phyloP scores from a whole-genome alignment of 768 basidiomycete species.

The Thelephora aurantiotincta region DNA sequence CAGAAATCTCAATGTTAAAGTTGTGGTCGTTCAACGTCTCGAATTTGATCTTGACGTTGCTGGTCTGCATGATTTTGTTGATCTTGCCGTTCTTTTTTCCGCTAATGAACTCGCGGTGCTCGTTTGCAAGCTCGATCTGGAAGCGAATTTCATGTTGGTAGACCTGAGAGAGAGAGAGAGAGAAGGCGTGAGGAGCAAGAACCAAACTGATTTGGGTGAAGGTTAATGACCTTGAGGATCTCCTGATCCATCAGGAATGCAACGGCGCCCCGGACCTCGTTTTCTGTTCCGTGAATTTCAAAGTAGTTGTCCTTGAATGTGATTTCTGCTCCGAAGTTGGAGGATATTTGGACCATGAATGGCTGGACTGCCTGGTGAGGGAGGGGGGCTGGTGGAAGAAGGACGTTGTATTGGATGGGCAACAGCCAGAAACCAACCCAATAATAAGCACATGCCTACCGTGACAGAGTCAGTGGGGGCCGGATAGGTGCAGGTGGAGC shows the following conservation, averaged over 20 bases:
- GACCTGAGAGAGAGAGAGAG: slow-evolving; percentile 30
- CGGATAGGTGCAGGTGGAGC: slow-evolving; percentile 17
- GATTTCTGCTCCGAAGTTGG: slow-evolving; percentile 80
- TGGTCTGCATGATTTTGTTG: slow-evolving; percentile 98
- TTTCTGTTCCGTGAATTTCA: slow-evolving; percentile 89
- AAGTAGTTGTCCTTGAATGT: slow-evolving; percentile 98
- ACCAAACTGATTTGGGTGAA: not conserved
- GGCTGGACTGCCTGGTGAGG: slow-evolving; percentile 74
- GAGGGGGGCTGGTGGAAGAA: slow-evolving; percentile 70
- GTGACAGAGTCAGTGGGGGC: slow-evolving; percentile 5
- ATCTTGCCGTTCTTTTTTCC: slow-evolving; percentile 99
- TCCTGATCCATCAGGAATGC: slow-evolving; percentile 82
- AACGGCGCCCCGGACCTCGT: slow-evolving; percentile 79
- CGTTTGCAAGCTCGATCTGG: slow-evolving; percentile 94
- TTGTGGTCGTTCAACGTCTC: slow-evolving; percentile 97
- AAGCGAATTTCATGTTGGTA: slow-evolving; percentile 98
- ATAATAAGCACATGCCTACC: slow-evolving; percentile 86
- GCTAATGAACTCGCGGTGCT: slow-evolving; percentile 96
- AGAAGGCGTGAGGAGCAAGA: not conserved
- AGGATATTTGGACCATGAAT: slow-evolving; percentile 76
- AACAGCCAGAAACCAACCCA: slow-evolving; percentile 96
- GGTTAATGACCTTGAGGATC: slow-evolving; percentile 58
- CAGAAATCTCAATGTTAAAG: slow-evolving; percentile 85
- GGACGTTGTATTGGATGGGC: slow-evolving; percentile 85
- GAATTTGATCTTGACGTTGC: slow-evolving; percentile 96